A percentile compares a stretch with the other conserved stretches of the same genome.
Evolutionary conservation across 495 filamentous ascomycete genomes (phyloP).

Genomic region (Aspergillus affinis): DNA sequence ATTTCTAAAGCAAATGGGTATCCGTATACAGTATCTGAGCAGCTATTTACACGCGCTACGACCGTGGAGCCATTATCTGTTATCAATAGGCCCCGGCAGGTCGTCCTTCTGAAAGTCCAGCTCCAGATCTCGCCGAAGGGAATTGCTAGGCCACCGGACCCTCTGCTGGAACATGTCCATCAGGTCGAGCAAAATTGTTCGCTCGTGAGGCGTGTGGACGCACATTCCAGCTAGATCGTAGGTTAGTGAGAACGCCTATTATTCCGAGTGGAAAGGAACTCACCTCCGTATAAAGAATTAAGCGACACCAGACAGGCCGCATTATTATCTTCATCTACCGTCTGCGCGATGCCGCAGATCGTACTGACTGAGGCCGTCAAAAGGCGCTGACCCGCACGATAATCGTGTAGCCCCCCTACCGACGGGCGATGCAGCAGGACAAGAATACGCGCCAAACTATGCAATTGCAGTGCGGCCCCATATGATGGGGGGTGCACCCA

Average conservation of each 20-base stretch:
- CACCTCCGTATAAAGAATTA: constrained; percentile 33
- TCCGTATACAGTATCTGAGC: not conserved
- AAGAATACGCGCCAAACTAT: constrained; percentile 29
- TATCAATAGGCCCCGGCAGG: constrained; percentile 9
- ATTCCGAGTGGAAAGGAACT: not conserved
- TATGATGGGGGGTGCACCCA: constrained; percentile 32
- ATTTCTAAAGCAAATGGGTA: no score
- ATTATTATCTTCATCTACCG: constrained; percentile 21
- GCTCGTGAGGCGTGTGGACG: constrained; percentile 28
- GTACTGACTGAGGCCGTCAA: constrained; percentile 13
- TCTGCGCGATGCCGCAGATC: constrained; percentile 28
- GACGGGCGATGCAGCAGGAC: constrained; percentile 31
- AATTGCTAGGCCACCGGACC: constrained; percentile 25
- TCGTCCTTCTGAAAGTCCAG: constrained; percentile 29
- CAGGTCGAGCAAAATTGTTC: constrained; percentile 23
- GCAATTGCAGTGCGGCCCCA: constrained; percentile 29
- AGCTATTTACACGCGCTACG: not conserved
- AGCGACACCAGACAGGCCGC: constrained; percentile 23
- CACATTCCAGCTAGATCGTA: constrained; percentile 26
- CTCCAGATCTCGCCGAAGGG: constrained; percentile 27
- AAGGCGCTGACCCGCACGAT: constrained; percentile 15
- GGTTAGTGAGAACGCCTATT: no score
- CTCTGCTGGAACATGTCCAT: constrained; percentile 22
- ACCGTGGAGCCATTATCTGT: no score
- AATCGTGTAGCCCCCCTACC: constrained; percentile 26